Percentiles rank a stretch among this genome's conserved stretches.
Conservation (phyloP, 305 asterid genomes). For the Fraxinus baroniana region DNA sequence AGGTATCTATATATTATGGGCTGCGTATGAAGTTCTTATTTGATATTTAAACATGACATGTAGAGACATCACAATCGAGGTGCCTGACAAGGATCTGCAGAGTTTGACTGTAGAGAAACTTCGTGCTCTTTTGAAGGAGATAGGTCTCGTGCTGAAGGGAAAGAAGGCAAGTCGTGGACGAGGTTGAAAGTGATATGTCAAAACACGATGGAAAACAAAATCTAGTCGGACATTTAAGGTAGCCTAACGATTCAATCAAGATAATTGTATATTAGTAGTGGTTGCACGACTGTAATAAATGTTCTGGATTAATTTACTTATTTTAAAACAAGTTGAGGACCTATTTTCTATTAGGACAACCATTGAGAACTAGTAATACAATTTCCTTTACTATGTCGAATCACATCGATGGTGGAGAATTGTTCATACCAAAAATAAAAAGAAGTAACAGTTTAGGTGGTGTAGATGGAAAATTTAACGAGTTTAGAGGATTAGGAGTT, state of each 20-base stretch:
- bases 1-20: background rate
- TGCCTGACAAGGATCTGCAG: slow-evolving; percentile 42
- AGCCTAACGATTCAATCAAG: too few relatives aligned
- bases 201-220: background rate
- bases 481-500: too few relatives aligned
- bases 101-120: slow-evolving; percentile 68
- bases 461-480: too few relatives aligned
- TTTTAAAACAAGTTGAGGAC: background rate
- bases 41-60: background rate
- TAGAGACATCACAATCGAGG: slow-evolving; percentile 26
- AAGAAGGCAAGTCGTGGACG: slow-evolving; percentile 55
- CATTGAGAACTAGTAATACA: background rate
- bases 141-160: slow-evolving; percentile 66
- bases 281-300: background rate
- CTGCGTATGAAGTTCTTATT: background rate
- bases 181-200: background rate
- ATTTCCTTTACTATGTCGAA: too few relatives aligned
- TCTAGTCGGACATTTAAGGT: background rate
- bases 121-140: slow-evolving; percentile 65
- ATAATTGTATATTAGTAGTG: background rate
- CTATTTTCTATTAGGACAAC: background rate
- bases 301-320: background rate
- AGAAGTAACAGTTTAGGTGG: too few relatives aligned
- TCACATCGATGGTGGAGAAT: too few relatives aligned
- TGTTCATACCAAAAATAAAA: too few relatives aligned